Conservation (phyloP, 1,284 basidiomycete species). For the Cutaneotrichosporon mucoides region DNA sequence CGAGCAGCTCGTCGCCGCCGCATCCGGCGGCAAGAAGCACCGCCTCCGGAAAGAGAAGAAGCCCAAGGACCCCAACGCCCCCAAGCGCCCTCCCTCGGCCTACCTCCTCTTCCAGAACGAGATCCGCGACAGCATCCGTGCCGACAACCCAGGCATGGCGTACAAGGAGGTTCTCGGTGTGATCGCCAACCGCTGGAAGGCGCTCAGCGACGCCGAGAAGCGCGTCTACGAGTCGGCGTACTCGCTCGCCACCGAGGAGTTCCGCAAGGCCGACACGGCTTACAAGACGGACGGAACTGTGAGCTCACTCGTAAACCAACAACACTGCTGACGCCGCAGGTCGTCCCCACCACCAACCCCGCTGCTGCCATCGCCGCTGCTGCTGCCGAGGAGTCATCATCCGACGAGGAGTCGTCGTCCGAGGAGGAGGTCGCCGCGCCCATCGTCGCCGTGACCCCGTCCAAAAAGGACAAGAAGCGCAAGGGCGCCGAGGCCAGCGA, state of each 20-base stretch:
- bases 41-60: conserved; percentile 48
- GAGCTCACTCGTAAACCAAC: neutral
- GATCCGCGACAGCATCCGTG: conserved; percentile 60
- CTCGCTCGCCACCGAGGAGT: conserved; percentile 23
- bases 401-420: conserved; percentile 1
- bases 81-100: conserved; percentile 88
- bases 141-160: conserved; percentile 60
- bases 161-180: conserved; percentile 69
- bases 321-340: neutral
- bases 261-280: conserved; percentile 25
- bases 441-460: conserved; percentile 17
- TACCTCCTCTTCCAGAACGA: conserved; percentile 97
- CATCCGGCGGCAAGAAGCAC: conserved; percentile 25
- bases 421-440: conserved; percentile 17
- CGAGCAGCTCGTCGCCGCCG: conserved; percentile 23
- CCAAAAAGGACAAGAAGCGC: conserved; percentile 31
- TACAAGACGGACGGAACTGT: conserved; percentile 23
- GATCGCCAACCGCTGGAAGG: conserved; percentile 71
- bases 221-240: conserved; percentile 55
- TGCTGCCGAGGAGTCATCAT: neutral
- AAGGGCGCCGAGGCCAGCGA: neutral
- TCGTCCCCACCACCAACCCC: neutral
- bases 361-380: conserved; percentile 6
- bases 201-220: conserved; percentile 63
- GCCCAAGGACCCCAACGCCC: conserved; percentile 83